Evolutionary conservation across 2,329 filamentous ascomycete genomes (phyloP).

Genomic region (Aspergillus jensenii): DNA sequence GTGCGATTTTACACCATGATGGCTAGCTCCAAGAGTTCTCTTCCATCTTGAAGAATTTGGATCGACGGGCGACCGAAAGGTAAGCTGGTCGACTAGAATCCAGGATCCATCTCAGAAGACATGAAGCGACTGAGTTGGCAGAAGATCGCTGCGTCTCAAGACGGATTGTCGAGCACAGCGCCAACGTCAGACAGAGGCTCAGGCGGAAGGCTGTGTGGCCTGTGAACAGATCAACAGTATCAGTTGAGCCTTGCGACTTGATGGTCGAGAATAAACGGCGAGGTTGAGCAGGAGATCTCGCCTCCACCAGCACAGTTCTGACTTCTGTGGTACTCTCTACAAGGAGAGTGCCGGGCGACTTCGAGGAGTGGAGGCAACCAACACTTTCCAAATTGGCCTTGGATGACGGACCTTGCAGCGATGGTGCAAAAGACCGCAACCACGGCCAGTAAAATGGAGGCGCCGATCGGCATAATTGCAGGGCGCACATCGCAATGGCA

Average conservation of each 20-base stretch:
- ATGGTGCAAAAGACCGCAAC: background rate
- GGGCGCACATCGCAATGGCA: conserved; percentile 19
- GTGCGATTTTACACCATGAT: background rate
- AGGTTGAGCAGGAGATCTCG: background rate
- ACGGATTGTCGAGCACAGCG: background rate
- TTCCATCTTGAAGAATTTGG: conserved; percentile 1
- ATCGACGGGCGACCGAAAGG: conserved; percentile 1
- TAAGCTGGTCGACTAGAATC: background rate
- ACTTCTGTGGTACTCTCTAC: background rate
- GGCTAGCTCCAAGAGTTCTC: background rate
- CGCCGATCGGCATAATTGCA: conserved; percentile 15
- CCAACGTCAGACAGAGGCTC: background rate
- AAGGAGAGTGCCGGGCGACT: background rate
- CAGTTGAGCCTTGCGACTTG: no score
- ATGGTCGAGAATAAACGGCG: background rate
- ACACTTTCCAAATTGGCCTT: background rate
- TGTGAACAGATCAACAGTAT: no score
- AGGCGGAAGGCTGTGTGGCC: background rate
- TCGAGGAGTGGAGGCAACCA: background rate
- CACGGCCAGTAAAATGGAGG: conserved; percentile 5
- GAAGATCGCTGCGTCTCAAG: background rate
- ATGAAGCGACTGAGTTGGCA: background rate
- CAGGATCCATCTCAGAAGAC: background rate
- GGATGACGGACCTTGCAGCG: conserved; percentile 7
- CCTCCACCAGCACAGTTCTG: no score